A percentile compares a stretch with the other conserved stretches of the same genome.
Evolutionary conservation across 805 yeast species (phyloP).

Genomic region (Starmerella tilneyi): DNA sequence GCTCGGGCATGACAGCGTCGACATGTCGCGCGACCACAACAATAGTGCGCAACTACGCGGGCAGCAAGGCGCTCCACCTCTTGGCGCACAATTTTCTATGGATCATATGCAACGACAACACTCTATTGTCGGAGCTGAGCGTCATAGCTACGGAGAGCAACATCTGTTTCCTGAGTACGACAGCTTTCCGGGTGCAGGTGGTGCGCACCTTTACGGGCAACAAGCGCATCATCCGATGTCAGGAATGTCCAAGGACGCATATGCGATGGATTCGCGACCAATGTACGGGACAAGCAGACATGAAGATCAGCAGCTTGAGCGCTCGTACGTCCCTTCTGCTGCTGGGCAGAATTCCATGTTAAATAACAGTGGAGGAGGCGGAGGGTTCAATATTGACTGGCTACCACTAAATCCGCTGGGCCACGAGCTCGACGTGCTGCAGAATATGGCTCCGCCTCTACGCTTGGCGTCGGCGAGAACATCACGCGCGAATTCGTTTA

Average conservation of each 20-base stretch:
- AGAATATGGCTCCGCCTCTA: slow-evolving; percentile 14
- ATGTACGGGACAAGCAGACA: too few species aligned
- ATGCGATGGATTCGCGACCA: too few species aligned
- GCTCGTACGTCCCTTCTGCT: background rate
- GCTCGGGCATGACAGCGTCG: background rate
- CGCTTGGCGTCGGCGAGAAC: slow-evolving; percentile 14
- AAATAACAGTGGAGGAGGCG: background rate
- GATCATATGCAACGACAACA: too few species aligned
- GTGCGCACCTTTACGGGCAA: background rate
- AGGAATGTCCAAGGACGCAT: background rate
- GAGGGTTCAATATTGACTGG: slow-evolving; percentile 12
- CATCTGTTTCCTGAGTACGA: background rate
- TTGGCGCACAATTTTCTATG: too few species aligned
- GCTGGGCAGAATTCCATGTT: background rate
- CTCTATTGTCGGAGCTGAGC: too few species aligned
- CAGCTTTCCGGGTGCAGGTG: background rate
- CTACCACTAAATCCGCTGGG: slow-evolving; percentile 21
- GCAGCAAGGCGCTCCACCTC: background rate
- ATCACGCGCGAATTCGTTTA: slow-evolving; percentile 38
- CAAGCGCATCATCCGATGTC: background rate
- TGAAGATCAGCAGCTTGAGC: background rate
- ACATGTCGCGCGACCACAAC: background rate
- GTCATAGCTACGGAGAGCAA: background rate
- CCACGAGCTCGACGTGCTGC: slow-evolving; percentile 20
- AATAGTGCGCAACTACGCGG: background rate